These are phyloP conservation scores for Sherardia arvensis DNA, from an alignment of 257 asterid species.

Conservation along the genomic window DNA sequence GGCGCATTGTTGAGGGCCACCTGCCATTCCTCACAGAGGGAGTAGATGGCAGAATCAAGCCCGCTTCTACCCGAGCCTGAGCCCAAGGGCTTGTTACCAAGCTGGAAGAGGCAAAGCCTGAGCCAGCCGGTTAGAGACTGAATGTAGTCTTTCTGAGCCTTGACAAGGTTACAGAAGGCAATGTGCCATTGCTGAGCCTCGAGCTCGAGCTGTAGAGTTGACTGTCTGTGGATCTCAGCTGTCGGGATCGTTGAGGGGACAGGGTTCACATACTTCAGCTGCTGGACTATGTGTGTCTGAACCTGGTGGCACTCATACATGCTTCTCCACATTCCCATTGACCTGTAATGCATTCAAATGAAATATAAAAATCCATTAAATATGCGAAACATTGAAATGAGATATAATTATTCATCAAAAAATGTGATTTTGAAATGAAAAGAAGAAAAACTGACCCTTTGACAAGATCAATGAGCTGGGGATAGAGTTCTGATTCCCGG, in stretches of 20 bases:
- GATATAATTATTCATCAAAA: neutral
- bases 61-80: constrained; percentile 31
- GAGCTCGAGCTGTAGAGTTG: constrained; percentile 93
- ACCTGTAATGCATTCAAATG: constrained; percentile 25
- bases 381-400: neutral
- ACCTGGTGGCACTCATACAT: constrained; percentile 97
- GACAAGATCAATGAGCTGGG: constrained; percentile 69
- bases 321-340: constrained; percentile 94
- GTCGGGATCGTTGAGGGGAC: constrained; percentile 57
- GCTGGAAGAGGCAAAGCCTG: constrained; percentile 82
- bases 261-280: constrained; percentile 66
- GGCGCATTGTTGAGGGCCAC: constrained; percentile 76
- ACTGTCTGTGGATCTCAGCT: constrained; percentile 82
- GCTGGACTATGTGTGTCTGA: constrained; percentile 91
- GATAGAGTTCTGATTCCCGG: constrained; percentile 82
- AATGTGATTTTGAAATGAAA: too few relatives aligned
- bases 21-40: constrained; percentile 96
- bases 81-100: constrained; percentile 50
- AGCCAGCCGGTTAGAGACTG: constrained; percentile 92
- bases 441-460: constrained; percentile 48
- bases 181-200: constrained; percentile 95
- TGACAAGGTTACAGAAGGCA: constrained; percentile 76
- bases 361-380: too few relatives aligned
- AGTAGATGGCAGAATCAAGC: constrained; percentile 63
- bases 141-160: constrained; percentile 74